Evolutionary conservation across 306 rosid species (phyloP).

Genomic region (peach (Prunus persica)): Prunus_persica_NCBIv2 NC_034009.1:30746501-30747000

Average conservation of each 20-base stretch:
- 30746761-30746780: not conserved
- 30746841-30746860: not conserved
- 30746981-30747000: constrained; percentile 52
- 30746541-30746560: not conserved
- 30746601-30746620: not conserved
- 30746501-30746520: not conserved
- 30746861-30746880: constrained; percentile 63
- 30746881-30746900: constrained; percentile 54
- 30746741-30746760: not conserved
- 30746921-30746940: constrained; percentile 47
- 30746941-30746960: constrained; percentile 43
- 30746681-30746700: constrained; percentile 67
- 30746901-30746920: constrained; percentile 43
- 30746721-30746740: constrained; percentile 69
- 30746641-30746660: constrained; percentile 41
- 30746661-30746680: constrained; percentile 69
- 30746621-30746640: not conserved
- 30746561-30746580: not conserved
- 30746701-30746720: constrained; percentile 49
- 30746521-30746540: not conserved
- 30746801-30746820: not conserved
- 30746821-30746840: not conserved
- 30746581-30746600: not conserved
- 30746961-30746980: constrained; percentile 52
- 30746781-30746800: not conserved